Evolutionary conservation across 306 rosid species (phyloP), one percentile per base, ranked within the genome.

Genomic region (Mimosa bimucronata): DNA sequence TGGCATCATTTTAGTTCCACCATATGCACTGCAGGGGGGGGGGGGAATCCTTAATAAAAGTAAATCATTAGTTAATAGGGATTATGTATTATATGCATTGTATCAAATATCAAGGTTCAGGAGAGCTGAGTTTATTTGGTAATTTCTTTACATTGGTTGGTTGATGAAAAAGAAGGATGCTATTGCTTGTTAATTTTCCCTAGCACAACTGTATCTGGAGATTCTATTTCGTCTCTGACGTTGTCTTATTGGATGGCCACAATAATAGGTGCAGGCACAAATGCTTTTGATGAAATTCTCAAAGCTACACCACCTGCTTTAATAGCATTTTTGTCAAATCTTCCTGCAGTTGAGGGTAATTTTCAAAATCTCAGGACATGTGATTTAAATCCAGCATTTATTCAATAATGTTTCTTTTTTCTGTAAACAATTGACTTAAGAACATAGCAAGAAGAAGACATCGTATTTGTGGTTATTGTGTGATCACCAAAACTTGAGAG

Each of bases 331-430:
- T 87, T 95, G 77, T 87, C 97, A 72, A 91, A 86, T 88, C 86
- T 95, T 80, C 98, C 99, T n/a, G 85, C 89, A 60, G 87, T 93
- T 82, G 99, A 95, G 40, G 98, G 98, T 95, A 91, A 81, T 52
- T 77, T 87, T 53, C 14, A 2, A 60, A 23, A 79, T 37, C 62
- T 38, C 55, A 2, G 62, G 30, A 67, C 62, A 16, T 50, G 11
- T 7, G 26, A 76, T 71, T 46, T 66, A 30, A 21, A 29, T 72
- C 66, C 52, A 72, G 74, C 28, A 31, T 30, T 19, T 19, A 62
- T 15, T 79, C 44, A 37, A 19, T 18, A 23, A 45, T 44, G 66
- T 68, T 60, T 55, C 69, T 57, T 28, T 28, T 13, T 76, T 75
- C 19, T 61, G 37, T 70, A 38, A 26, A 77, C 68, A 68, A 29